These are phyloP conservation scores for Microsporum audouinii DNA, from an alignment of 2,329 filamentous ascomycete species.

Conservation along the genomic window DNA sequence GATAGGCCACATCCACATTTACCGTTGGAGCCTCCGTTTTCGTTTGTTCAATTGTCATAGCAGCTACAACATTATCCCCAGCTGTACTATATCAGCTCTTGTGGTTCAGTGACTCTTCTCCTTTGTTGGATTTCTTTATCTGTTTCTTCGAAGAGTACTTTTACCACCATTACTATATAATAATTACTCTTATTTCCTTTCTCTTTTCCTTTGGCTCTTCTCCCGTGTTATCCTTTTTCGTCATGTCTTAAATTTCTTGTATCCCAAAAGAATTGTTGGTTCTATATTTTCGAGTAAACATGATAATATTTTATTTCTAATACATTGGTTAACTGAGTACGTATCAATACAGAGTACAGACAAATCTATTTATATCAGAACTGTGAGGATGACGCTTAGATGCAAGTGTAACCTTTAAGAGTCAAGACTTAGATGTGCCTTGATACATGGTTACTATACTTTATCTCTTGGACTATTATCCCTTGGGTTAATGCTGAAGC, in stretches of 20 bases:
- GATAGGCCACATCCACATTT: neutral
- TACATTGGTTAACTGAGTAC: neutral
- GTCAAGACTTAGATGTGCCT: neutral
- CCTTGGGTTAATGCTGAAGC: neutral
- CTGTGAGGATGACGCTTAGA: neutral
- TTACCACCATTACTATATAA: constrained; percentile 5
- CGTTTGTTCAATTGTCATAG: constrained; percentile 16
- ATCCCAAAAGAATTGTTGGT: neutral
- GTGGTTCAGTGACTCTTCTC: constrained; percentile 7
- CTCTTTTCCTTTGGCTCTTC: constrained; percentile 15
- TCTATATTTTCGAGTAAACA: neutral
- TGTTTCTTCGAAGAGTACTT: constrained; percentile 11
- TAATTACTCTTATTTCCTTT: constrained; percentile 9
- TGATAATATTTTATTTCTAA: neutral
- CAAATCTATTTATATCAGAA: neutral
- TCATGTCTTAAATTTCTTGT: neutral
- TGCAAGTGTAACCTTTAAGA: neutral
- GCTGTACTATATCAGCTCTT: neutral
- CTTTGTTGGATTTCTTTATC: constrained; percentile 15
- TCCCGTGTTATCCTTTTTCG: neutral
- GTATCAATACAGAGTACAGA: neutral
- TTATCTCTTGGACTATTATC: no score
- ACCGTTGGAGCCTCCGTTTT: constrained; percentile 11
- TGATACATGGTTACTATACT: neutral
- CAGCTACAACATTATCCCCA: neutral